Conservation (phyloP, 805 yeast genomes). For the Metschnikowia anglica region DNA sequence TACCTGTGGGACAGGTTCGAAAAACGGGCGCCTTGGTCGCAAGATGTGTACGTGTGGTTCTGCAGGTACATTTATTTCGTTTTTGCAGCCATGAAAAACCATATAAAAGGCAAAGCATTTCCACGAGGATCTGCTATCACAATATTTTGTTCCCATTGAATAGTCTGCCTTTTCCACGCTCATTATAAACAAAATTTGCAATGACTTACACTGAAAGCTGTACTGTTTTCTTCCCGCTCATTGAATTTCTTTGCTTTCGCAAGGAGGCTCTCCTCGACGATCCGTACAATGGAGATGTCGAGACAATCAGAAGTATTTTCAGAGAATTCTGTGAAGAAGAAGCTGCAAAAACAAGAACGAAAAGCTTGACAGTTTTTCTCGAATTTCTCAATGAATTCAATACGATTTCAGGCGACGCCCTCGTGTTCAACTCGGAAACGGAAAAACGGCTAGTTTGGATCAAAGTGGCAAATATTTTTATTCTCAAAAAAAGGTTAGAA, state of each 20-base stretch:
- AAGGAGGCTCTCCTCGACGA: constrained; percentile 15
- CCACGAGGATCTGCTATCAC: not conserved
- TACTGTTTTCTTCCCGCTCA: constrained; percentile 7
- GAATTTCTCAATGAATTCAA: constrained; percentile 17
- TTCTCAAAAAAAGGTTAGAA: constrained; percentile 8
- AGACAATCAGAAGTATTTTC: constrained; percentile 8
- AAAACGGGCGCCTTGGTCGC: not conserved
- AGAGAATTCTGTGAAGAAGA: constrained; percentile 2
- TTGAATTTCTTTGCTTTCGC: constrained; percentile 10
- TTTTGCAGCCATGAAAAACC: constrained; percentile 13
- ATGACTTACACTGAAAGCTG: constrained; percentile 11
- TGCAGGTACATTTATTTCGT: constrained; percentile 7
- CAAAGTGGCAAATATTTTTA: constrained; percentile 11
- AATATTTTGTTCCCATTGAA: not conserved
- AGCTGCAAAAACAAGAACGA: not conserved
- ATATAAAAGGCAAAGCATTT: not conserved
- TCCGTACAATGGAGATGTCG: constrained; percentile 17
- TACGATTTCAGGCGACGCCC: constrained; percentile 14
- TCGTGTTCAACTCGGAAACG: constrained; percentile 8
- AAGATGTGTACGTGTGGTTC: constrained; percentile 3
- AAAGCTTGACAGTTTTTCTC: constrained; percentile 1
- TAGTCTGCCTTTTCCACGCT: not conserved
- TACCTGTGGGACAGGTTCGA: too few relatives aligned
- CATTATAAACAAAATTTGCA: not conserved
- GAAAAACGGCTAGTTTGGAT: constrained; percentile 10